phyloP scores from a whole-genome alignment of 768 basidiomycete genomes.

The Suillus alpinus region DNA sequence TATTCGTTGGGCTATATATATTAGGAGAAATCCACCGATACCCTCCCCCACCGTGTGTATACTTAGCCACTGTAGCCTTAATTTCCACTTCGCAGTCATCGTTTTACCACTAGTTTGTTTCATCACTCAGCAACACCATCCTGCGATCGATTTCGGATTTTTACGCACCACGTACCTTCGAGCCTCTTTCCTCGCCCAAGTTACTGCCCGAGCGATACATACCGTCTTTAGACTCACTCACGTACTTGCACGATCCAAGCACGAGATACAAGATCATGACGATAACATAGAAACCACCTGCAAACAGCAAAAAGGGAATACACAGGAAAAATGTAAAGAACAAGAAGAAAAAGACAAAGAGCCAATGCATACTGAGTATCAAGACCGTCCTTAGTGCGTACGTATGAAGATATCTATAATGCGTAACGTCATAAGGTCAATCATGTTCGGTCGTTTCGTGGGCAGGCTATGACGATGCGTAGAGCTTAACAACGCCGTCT shows the following conservation, averaged over 20 bases:
- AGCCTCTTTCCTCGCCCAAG: background rate
- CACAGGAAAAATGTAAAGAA: constrained; percentile 6
- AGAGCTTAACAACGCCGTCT: constrained; percentile 91
- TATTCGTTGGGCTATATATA: constrained; percentile 14
- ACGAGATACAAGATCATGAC: constrained; percentile 1
- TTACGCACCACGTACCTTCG: background rate
- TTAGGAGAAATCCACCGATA: constrained; percentile 15
- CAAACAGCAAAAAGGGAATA: constrained; percentile 6
- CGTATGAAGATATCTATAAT: constrained; percentile 18
- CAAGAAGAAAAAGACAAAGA: constrained; percentile 4
- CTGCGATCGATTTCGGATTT: background rate
- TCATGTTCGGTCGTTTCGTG: background rate
- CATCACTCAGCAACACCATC: background rate
- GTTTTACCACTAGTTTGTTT: constrained; percentile 1
- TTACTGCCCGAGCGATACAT: background rate
- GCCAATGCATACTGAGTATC: constrained; percentile 15
- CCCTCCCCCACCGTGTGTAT: constrained; percentile 28
- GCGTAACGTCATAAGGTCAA: constrained; percentile 7
- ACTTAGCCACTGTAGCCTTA: constrained; percentile 40
- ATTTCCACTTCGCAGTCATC: constrained; percentile 3
- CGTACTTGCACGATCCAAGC: background rate
- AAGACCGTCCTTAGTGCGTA: constrained; percentile 27
- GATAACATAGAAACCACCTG: background rate
- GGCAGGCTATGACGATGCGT: constrained; percentile 69
- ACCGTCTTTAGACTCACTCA: background rate